Base-by-base conservation (phyloP, 2,329 filamentous ascomycete species). In the Ceratocystiopsis sp. region DNA sequence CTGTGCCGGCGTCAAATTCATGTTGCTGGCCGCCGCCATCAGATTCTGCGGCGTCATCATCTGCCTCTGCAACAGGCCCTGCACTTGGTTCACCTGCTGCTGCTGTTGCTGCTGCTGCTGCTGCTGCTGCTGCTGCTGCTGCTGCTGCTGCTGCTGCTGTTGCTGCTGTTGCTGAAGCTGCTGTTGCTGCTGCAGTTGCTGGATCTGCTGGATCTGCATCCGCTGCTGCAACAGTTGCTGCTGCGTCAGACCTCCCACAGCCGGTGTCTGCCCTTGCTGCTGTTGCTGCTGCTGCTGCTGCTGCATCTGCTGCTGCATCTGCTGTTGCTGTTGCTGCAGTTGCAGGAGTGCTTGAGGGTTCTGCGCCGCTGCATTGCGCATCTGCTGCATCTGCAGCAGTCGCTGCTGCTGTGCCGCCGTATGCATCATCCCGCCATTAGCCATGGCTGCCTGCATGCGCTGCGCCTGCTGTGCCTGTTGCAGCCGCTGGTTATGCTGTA, bases 401-500 rank as follows among this genome's bases (percentile, higher is more conserved):
- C 57, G 51, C 42, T 62, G 59, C 43, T 60, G 57, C 33, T 56
- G 47, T 25, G 40, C 44, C 39, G 64, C 55, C 33, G 64, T 62
- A 4, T 32, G 42, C 55, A 61, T 54, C 58, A 63, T 65, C 51
- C 59, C 62, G 49, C 53, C 61, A 47, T 55, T 51, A 8, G 25
- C 25, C 50, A 55, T 46, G 6, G 46, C 46, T 29, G 46, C 48
- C 33, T 46, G 45, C 37, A 42, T 43, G 40, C 50, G 53, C 41
- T 55, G 59, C 37, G 61, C 61, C 44, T 66, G 62, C 44, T 65
- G 61, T 36, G 61, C 61, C 44, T 66, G 62, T 43, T 65, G 61
- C 43, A 66, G 57, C 42, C 68, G 66, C 32, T 63, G 58, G 42
- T 67, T 61, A 21, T 67, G 62, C 44, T 74, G 68, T 5, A 65